These are phyloP conservation scores for Aspergillus clavatus DNA, from an alignment of 2,329 filamentous ascomycete genomes.

Conservation along the genomic window DNA sequence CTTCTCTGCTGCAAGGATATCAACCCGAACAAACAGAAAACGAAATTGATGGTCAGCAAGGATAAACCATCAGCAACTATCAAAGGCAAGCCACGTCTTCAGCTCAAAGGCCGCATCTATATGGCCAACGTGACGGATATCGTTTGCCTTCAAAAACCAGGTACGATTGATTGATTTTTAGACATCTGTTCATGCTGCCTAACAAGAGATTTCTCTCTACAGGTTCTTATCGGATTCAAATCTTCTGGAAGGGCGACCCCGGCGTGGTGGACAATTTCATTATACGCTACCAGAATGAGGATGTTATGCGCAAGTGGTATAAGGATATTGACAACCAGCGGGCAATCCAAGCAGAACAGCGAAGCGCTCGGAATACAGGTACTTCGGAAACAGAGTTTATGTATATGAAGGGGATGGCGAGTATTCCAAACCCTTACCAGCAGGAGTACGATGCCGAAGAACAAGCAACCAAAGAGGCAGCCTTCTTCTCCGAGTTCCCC, in stretches of 20 bases:
- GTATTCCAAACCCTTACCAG: slow-evolving; percentile 77
- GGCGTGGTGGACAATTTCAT: slow-evolving; percentile 95
- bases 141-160: slow-evolving; percentile 79
- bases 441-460: slow-evolving; percentile 55
- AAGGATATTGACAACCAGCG: slow-evolving; percentile 72
- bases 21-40: slow-evolving; percentile 73
- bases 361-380: slow-evolving; percentile 48
- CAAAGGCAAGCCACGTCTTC: slow-evolving; percentile 70
- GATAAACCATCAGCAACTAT: slow-evolving; percentile 67
- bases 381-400: slow-evolving; percentile 69
- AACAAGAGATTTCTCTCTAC: slow-evolving; percentile 1
- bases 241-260: slow-evolving; percentile 97
- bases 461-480: slow-evolving; percentile 37
- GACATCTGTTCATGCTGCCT: not conserved
- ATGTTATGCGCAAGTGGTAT: slow-evolving; percentile 90
- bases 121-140: slow-evolving; percentile 98
- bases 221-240: slow-evolving; percentile 93
- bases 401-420: slow-evolving; percentile 66
- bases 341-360: slow-evolving; percentile 50
- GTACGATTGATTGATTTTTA: slow-evolving; percentile 48
- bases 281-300: slow-evolving; percentile 88
- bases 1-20: slow-evolving; percentile 95
- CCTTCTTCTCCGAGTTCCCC: slow-evolving; percentile 46
- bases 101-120: slow-evolving; percentile 95
- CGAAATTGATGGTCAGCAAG: slow-evolving; percentile 57